Evolutionary conservation across 2,329 filamentous ascomycete species (phyloP).

Genomic region (Calonectria pteridis): DNA sequence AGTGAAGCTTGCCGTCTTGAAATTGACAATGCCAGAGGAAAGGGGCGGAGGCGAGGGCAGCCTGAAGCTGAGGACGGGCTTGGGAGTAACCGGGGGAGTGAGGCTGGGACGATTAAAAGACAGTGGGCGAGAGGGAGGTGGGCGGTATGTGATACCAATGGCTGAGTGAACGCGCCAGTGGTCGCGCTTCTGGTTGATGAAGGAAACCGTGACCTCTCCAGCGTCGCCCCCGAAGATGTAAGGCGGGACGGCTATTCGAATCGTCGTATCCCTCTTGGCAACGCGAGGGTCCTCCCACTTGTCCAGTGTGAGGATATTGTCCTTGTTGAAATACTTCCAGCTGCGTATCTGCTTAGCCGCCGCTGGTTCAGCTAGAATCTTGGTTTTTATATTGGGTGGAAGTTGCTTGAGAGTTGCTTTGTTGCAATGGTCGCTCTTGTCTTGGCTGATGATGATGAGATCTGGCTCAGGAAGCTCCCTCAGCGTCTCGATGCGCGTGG

Average conservation of each 20-base stretch:
- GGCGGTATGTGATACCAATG: slow-evolving; percentile 78
- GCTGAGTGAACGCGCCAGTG: slow-evolving; percentile 73
- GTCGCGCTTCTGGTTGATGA: slow-evolving; percentile 72
- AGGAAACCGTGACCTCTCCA: slow-evolving; percentile 79
- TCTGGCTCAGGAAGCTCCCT: slow-evolving; percentile 57
- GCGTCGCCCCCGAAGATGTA: slow-evolving; percentile 63
- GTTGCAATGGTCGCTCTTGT: slow-evolving; percentile 76
- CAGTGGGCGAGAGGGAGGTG: slow-evolving; percentile 56
- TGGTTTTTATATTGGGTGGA: slow-evolving; percentile 64
- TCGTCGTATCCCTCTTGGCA: slow-evolving; percentile 49
- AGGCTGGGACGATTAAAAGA: slow-evolving; percentile 32
- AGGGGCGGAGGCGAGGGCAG: slow-evolving; percentile 24
- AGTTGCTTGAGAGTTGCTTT: slow-evolving; percentile 76
- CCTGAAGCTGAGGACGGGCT: slow-evolving; percentile 14
- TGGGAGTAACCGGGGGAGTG: slow-evolving; percentile 33
- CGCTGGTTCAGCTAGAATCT: slow-evolving; percentile 75
- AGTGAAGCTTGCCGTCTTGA: slow-evolving; percentile 9
- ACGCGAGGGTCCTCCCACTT: slow-evolving; percentile 59
- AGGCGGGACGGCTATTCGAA: slow-evolving; percentile 66
- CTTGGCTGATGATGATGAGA: slow-evolving; percentile 60
- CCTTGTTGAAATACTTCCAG: slow-evolving; percentile 76
- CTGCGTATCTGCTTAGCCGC: slow-evolving; percentile 74
- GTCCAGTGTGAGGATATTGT: slow-evolving; percentile 59
- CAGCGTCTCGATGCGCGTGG: slow-evolving; percentile 68
- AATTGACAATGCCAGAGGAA: slow-evolving; percentile 15